Base-by-base conservation (phyloP, 768 basidiomycete species). In the Tephrocybe sp. region DNA sequence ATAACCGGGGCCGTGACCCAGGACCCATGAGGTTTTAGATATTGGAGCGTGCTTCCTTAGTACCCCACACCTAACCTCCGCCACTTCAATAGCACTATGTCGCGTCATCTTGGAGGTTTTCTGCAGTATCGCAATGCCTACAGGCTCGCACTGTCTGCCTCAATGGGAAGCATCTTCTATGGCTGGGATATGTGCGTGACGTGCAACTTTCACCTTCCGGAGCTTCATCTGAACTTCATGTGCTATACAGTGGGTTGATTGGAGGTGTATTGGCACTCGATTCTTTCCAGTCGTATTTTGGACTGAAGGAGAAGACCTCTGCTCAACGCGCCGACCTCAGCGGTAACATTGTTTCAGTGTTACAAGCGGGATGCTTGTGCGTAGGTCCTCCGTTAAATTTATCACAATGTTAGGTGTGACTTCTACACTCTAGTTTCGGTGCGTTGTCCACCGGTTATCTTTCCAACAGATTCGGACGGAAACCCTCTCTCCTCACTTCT, bases 291-390 rank as follows among this genome's bases (percentile, higher is more conserved):
- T 37, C 58, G 15, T 79, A 76, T 56, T 80, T 80, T 59, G 77
- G 76, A 11, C 42, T 79, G 35, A 59, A 77, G 59, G 60, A 67
- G 43, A 56, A 69, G 63, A 66, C 61, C 19, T 52, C 70, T 1
- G 52, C 57, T n/a, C 67, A 71, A 8, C 63, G 62, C 24, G 76
- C 77, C 18, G 60, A 72, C 45, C 50, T 81, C 22, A 68, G 66
- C 30, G 80, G 79, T 5, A 77, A 79, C 51, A 76, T 81, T 22
- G 79, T 80, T n/a, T 67, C 78, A 0, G 65, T 77, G 24, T 57
- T 80, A 21, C 78, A 79, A 49, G 75, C 67, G 2, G 76, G 78
- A 3, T 75, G 70, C 47, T 73, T 78, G 78, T 78, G 56, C 55
- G 77, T 24, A 8, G 8, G n/a, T 21, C 13, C 11, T 8, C 8